Conservation (phyloP, 2,329 filamentous ascomycete species). For the Fusarium torulosum region DNA sequence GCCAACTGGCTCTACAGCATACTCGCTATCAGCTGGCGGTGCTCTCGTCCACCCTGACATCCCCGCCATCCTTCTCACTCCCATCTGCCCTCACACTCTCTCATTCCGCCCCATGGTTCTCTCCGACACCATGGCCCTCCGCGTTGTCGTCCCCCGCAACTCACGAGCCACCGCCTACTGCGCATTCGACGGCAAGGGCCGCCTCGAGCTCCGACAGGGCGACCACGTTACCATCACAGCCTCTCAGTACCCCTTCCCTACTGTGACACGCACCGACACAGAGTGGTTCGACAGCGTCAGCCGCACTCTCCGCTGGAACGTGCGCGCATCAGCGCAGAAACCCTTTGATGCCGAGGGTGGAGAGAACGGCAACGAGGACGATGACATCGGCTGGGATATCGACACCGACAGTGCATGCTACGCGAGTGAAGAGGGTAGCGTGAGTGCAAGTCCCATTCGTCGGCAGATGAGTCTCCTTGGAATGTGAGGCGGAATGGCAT, state of each 20-base stretch:
- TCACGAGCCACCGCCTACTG: conserved; percentile 96
- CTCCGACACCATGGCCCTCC: conserved; percentile 92
- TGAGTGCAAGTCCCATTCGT: conserved; percentile 74
- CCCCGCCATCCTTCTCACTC: conserved; percentile 94
- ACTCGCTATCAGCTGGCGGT: conserved; percentile 94
- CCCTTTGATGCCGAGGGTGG: conserved; percentile 73
- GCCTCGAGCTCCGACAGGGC: conserved; percentile 90
- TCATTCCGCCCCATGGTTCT: conserved; percentile 98
- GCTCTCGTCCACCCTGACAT: conserved; percentile 97
- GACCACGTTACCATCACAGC: conserved; percentile 97
- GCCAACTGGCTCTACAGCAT: conserved; percentile 93
- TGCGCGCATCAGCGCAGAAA: conserved; percentile 90
- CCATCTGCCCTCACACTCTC: conserved; percentile 96
- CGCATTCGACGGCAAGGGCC: conserved; percentile 96
- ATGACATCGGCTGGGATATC: conserved; percentile 86
- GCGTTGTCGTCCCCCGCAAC: conserved; percentile 85
- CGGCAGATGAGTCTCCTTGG: conserved; percentile 81
- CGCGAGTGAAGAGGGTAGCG: conserved; percentile 79
- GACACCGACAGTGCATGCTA: conserved; percentile 85
- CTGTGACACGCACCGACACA: conserved; percentile 86
- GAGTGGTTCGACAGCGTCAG: conserved; percentile 99
- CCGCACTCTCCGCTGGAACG: conserved; percentile 94
- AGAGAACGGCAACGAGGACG: conserved; percentile 62
- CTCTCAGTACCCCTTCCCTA: conserved; percentile 96
- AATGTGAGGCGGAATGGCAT: conserved; percentile 40